Percentiles rank a stretch among this genome's conserved stretches.
phyloP scores from a whole-genome alignment of 768 basidiomycete species.

The Tricholoma hemisulphureum region DNA sequence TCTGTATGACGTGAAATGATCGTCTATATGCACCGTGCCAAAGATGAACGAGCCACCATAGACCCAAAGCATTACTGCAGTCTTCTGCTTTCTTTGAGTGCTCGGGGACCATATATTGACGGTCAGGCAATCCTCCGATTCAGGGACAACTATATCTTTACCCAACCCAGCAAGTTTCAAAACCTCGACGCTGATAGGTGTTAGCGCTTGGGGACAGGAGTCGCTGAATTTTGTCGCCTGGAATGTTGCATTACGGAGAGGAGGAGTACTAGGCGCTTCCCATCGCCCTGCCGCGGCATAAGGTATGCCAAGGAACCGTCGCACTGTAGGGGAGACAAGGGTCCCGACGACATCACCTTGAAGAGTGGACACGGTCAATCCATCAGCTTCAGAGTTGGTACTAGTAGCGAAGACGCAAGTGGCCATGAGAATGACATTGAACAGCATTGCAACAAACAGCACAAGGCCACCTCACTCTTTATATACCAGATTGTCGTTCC shows the following conservation, averaged over 20 bases:
- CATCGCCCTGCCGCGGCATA: constrained; percentile 35
- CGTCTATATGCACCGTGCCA: constrained; percentile 31
- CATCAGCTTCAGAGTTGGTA: neutral
- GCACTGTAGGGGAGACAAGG: constrained; percentile 24
- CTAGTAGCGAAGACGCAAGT: neutral
- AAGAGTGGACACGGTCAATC: constrained; percentile 27
- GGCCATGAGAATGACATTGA: neutral
- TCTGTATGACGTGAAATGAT: too few relatives aligned
- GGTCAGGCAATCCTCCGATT: constrained; percentile 36
- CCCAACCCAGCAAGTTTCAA: constrained; percentile 21
- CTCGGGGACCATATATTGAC: constrained; percentile 42
- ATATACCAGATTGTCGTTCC: constrained; percentile 30
- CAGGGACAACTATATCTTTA: constrained; percentile 25
- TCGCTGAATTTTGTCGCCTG: constrained; percentile 30
- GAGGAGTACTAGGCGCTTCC: constrained; percentile 28
- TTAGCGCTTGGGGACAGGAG: constrained; percentile 30
- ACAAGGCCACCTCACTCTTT: neutral
- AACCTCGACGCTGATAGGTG: constrained; percentile 22
- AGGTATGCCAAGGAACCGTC: constrained; percentile 38
- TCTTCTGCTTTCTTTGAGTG: constrained; percentile 28
- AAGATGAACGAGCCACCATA: constrained; percentile 40
- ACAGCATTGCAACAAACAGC: neutral
- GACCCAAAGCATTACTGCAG: constrained; percentile 38
- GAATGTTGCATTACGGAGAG: constrained; percentile 20
- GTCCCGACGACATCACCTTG: constrained; percentile 33